phyloP scores from a whole-genome alignment of 2,329 filamentous ascomycete species.

The Ceratocystiopsis brevicomis region DNA sequence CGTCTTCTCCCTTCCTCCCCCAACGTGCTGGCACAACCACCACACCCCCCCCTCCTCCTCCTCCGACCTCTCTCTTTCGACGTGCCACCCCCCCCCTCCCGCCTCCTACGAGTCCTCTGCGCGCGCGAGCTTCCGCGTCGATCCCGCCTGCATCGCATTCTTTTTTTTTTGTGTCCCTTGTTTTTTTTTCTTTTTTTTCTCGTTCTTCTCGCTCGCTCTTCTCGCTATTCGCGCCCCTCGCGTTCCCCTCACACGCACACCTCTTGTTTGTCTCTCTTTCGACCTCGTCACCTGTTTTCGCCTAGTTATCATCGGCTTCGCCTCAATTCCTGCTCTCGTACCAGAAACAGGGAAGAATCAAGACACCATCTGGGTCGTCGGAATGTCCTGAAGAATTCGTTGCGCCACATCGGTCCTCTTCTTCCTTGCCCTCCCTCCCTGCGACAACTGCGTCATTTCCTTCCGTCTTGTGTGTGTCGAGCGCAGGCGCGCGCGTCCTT shows the following conservation, averaged over 20 bases:
- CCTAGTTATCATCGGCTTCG: neutral
- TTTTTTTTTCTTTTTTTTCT: neutral
- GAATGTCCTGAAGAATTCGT: conserved; percentile 6
- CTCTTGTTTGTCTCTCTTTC: neutral
- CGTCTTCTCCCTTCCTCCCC: no score
- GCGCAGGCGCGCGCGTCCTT: neutral
- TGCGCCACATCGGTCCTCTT: conserved; percentile 1
- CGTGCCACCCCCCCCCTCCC: no score
- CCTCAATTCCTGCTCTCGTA: neutral
- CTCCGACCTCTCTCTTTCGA: no score
- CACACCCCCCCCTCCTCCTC: no score
- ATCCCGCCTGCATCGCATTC: neutral
- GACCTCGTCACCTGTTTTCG: neutral
- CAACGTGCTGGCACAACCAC: no score
- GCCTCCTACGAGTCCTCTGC: no score
- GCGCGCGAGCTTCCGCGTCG: no score
- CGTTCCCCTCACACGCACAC: no score
- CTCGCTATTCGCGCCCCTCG: neutral
- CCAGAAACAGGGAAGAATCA: no score
- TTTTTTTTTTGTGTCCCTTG: neutral
- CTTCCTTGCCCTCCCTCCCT: neutral
- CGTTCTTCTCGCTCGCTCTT: neutral
- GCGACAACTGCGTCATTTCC: neutral
- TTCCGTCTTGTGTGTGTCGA: neutral
- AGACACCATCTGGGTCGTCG: neutral